These are phyloP conservation scores for Oryza coarctata DNA, from an alignment of 176 grass and related monocot genomes.

Conservation along the genomic window DNA sequence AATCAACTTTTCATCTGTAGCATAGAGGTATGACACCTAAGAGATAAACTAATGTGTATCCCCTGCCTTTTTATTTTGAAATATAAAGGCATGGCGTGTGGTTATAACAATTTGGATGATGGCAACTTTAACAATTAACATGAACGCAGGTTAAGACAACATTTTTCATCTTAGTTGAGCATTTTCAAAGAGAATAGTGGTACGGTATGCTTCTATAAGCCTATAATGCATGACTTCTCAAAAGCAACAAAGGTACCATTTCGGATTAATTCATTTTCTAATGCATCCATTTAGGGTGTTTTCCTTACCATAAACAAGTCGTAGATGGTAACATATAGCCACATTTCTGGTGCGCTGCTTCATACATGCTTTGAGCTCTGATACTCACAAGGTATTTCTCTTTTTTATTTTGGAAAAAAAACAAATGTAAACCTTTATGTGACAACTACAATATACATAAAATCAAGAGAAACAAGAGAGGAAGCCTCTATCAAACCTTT, in stretches of 20 bases:
- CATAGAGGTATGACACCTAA: constrained; percentile 21
- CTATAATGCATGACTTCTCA: neutral
- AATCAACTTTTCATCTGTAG: constrained; percentile 35
- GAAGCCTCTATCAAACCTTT: constrained; percentile 15
- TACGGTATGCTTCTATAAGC: neutral
- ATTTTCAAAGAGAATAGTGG: neutral
- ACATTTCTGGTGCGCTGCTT: neutral
- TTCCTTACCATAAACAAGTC: constrained; percentile 13
- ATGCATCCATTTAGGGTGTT: neutral
- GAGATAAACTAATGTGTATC: neutral
- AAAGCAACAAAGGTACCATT: neutral
- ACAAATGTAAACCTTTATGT: constrained; percentile 3
- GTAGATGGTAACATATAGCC: neutral
- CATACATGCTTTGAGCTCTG: constrained; percentile 23
- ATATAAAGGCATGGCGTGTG: neutral
- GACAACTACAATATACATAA: constrained; percentile 19
- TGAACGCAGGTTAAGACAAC: neutral
- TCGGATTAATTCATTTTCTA: neutral
- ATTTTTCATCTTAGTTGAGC: neutral
- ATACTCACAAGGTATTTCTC: neutral
- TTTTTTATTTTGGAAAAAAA: neutral
- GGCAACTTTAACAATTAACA: neutral
- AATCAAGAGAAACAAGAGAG: constrained; percentile 14
- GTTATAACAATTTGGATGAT: constrained; percentile 21
- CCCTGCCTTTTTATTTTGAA: neutral